These are phyloP conservation scores for Bruguiera hainesii DNA, from an alignment of 441 rosid species.

Conservation along the genomic window DNA sequence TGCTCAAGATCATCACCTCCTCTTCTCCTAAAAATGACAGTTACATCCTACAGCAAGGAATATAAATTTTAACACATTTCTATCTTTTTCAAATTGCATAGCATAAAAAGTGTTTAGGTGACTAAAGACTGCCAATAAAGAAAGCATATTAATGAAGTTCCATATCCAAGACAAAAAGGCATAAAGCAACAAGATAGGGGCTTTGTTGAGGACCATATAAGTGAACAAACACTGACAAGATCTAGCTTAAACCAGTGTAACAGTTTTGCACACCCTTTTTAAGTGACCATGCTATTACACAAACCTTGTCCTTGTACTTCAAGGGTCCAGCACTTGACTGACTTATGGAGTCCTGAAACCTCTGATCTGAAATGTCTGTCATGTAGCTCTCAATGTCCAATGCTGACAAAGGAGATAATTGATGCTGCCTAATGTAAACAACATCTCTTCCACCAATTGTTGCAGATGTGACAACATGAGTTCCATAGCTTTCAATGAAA, in stretches of 20 bases:
- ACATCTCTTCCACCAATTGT: conserved; percentile 75
- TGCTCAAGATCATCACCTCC: conserved; percentile 84
- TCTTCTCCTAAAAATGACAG: conserved; percentile 71
- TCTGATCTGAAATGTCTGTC: conserved; percentile 54
- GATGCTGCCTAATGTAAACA: conserved; percentile 62
- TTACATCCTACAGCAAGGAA: conserved; percentile 67
- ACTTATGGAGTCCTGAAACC: conserved; percentile 43
- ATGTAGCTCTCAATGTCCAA: conserved; percentile 56
- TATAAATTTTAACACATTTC: conserved; percentile 26
- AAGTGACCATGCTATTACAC: conserved; percentile 23
- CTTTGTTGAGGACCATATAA: neutral
- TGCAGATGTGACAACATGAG: conserved; percentile 63
- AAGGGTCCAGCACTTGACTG: conserved; percentile 45
- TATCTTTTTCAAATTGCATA: conserved; percentile 15
- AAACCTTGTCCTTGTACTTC: conserved; percentile 68
- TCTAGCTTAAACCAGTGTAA: neutral
- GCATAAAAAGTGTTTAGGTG: neutral
- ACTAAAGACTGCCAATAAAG: conserved; percentile 10
- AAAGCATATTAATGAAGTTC: neutral
- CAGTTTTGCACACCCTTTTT: neutral
- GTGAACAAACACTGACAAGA: neutral
- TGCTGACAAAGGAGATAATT: conserved; percentile 48
- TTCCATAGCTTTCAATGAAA: conserved; percentile 66
- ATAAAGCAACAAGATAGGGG: conserved; percentile 13
- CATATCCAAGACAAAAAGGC: neutral